Conservation (phyloP, 495 filamentous ascomycete species). For the Thermochaetoides thermophila region DNA sequence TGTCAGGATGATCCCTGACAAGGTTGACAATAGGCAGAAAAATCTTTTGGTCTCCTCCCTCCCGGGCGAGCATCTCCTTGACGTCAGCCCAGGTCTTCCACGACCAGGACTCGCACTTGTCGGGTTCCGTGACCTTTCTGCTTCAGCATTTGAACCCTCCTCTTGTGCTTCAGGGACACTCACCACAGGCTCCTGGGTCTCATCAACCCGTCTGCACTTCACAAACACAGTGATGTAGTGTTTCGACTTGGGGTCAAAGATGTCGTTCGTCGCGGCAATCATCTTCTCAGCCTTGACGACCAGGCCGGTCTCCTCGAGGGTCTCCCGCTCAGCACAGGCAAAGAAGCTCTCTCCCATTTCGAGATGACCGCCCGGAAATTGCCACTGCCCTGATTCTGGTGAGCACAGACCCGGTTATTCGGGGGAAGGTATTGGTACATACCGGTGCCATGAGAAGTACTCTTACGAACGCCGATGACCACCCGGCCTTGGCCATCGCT, state of each 20-base stretch:
- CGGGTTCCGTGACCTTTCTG: conserved; percentile 38
- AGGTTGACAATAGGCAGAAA: conserved; percentile 45
- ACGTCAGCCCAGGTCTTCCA: conserved; percentile 42
- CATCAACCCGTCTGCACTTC: conserved; percentile 26
- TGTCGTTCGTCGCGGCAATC: conserved; percentile 43
- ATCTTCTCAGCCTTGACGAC: conserved; percentile 30
- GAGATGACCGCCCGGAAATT: conserved; percentile 54
- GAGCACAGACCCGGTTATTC: no score
- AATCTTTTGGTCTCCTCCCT: conserved; percentile 23
- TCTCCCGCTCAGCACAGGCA: conserved; percentile 46
- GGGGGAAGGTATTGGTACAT: no score
- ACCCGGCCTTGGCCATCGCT: conserved; percentile 19
- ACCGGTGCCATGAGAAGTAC: conserved; percentile 27
- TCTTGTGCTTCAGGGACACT: not conserved
- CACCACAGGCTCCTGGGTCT: conserved; percentile 34
- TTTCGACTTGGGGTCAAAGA: conserved; percentile 38
- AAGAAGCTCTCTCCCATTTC: conserved; percentile 46
- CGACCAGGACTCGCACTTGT: conserved; percentile 51
- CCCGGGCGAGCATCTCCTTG: conserved; percentile 12
- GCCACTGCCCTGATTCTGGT: conserved; percentile 38
- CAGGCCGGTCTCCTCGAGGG: conserved; percentile 53
- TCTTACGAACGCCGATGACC: conserved; percentile 28
- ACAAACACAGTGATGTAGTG: conserved; percentile 59
- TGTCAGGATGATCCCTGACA: conserved; percentile 30
- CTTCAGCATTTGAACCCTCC: not conserved